Conservation (phyloP, 768 basidiomycete species). For the Peribolospora kevripleyi region DNA sequence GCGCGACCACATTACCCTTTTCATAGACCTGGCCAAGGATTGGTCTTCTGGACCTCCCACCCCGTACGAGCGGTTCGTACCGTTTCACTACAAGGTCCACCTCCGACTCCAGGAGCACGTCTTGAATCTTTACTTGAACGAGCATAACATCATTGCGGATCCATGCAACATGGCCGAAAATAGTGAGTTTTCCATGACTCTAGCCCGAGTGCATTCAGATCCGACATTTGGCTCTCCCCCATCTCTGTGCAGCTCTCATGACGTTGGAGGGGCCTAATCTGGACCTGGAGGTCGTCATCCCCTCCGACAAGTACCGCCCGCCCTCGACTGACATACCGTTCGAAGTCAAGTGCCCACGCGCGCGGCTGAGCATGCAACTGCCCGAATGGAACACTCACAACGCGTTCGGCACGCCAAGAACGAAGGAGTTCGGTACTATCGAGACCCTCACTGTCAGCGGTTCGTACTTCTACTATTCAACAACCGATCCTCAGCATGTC, state of each 20-base stretch:
- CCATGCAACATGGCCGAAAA: slow-evolving; percentile 62
- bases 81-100: slow-evolving; percentile 48
- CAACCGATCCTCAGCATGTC: slow-evolving; percentile 40
- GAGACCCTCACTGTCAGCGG: slow-evolving; percentile 35
- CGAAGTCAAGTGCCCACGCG: slow-evolving; percentile 29
- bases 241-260: slow-evolving; percentile 36
- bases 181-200: slow-evolving; percentile 25
- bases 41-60: slow-evolving; percentile 54
- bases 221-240: background rate
- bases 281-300: slow-evolving; percentile 31
- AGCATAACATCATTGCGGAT: slow-evolving; percentile 88
- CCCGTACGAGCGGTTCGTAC: slow-evolving; percentile 60
- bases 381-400: slow-evolving; percentile 77
- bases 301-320: slow-evolving; percentile 47
- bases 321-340: slow-evolving; percentile 44
- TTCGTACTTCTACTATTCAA: slow-evolving; percentile 48
- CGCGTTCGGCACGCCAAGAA: slow-evolving; percentile 36
- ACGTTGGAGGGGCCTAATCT: slow-evolving; percentile 37
- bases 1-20: slow-evolving; percentile 81
- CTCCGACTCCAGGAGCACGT: slow-evolving; percentile 50
- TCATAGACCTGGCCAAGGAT: slow-evolving; percentile 76
- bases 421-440: slow-evolving; percentile 38
- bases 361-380: slow-evolving; percentile 36
- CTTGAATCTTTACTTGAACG: slow-evolving; percentile 64
- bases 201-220: background rate